Conservation (phyloP, 2,329 filamentous ascomycete species). For the Teratosphaeriaceae sp. region DNA sequence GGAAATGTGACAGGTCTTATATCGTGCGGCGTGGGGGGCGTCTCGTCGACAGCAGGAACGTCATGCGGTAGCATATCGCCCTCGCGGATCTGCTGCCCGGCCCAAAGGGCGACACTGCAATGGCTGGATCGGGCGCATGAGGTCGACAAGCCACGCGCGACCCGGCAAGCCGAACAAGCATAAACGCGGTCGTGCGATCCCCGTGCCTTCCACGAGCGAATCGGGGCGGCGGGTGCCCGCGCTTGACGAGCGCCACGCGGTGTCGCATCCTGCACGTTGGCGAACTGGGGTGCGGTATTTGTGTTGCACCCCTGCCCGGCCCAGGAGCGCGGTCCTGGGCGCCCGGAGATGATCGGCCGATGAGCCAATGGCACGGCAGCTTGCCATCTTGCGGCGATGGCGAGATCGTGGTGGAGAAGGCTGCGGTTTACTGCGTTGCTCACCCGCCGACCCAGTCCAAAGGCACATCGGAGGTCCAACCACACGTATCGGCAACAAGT, state of each 20-base stretch:
- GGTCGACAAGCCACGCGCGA: not conserved
- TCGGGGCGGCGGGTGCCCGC: not conserved
- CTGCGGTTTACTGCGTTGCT: too few species aligned
- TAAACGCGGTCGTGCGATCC: not conserved
- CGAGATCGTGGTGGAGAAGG: not conserved
- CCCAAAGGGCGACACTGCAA: not conserved
- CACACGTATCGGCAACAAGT: too few species aligned
- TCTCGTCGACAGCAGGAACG: not conserved
- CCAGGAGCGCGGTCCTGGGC: not conserved
- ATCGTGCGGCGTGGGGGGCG: too few species aligned
- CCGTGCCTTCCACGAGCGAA: not conserved
- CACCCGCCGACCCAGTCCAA: too few species aligned
- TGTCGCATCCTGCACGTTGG: not conserved
- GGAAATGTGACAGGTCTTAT: too few species aligned
- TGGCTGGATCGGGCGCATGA: not conserved
- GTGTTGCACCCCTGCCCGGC: not conserved
- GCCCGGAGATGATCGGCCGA: not conserved
- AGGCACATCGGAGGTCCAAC: too few species aligned
- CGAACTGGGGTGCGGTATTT: not conserved
- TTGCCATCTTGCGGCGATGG: not conserved
- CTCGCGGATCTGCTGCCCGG: not conserved
- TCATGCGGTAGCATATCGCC: not conserved
- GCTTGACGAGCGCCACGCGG: not conserved
- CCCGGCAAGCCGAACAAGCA: not conserved
- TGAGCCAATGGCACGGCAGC: too few species aligned